Conservation (phyloP, 2,329 filamentous ascomycete genomes). For the Hypoxylon rubiginosum region DNA sequence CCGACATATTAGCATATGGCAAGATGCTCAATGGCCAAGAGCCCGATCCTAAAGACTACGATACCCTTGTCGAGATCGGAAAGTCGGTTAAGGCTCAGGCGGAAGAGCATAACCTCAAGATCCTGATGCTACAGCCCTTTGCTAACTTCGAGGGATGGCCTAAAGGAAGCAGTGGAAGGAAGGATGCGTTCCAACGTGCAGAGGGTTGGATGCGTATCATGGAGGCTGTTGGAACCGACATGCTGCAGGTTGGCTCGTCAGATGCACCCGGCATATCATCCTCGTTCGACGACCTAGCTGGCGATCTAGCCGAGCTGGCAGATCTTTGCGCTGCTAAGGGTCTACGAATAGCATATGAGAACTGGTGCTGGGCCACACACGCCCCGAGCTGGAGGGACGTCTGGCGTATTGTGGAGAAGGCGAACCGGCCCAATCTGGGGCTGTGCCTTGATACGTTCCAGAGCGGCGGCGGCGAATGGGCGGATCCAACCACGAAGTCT, state of each 20-base stretch:
- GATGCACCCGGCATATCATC: conserved; percentile 71
- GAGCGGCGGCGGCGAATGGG: conserved; percentile 79
- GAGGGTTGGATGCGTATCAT: conserved; percentile 79
- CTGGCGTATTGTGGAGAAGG: conserved; percentile 75
- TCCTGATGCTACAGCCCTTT: conserved; percentile 83
- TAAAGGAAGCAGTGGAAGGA: conserved; percentile 66
- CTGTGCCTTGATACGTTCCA: conserved; percentile 86
- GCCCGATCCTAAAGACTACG: conserved; percentile 70
- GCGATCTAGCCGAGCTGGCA: conserved; percentile 73
- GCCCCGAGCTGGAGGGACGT: conserved; percentile 77
- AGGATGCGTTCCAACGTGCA: conserved; percentile 73
- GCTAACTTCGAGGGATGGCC: conserved; percentile 83
- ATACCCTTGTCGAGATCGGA: conserved; percentile 67
- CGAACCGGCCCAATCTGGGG: conserved; percentile 75
- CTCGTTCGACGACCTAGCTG: conserved; percentile 65
- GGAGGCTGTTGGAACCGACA: conserved; percentile 75
- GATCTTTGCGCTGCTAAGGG: conserved; percentile 70
- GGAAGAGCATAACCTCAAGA: conserved; percentile 65
- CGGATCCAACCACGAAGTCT: conserved; percentile 74
- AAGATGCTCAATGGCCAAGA: conserved; percentile 61
- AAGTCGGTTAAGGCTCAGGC: conserved; percentile 67
- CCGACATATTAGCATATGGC: conserved; percentile 76
- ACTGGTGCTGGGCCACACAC: conserved; percentile 84
- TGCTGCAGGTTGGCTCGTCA: conserved; percentile 77
- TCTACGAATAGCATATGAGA: conserved; percentile 79